Evolutionary conservation across 2,329 filamentous ascomycete genomes (phyloP).

Genomic region (Hymenoscyphus fraxineus): DNA sequence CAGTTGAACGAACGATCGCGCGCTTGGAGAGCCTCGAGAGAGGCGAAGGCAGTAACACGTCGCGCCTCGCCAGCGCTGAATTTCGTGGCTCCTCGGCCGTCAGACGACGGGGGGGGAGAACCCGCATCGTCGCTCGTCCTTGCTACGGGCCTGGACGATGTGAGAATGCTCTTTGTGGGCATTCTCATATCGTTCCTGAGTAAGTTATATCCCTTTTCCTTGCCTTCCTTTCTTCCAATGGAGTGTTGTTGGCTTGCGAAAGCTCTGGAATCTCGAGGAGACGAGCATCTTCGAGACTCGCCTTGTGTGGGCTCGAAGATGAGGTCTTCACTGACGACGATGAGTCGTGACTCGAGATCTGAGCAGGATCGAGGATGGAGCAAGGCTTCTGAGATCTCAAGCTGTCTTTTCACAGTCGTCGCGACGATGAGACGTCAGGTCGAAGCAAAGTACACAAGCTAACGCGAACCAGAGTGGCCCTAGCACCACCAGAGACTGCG

Average conservation of each 20-base stretch:
- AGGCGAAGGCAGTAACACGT: neutral
- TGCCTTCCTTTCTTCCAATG: neutral
- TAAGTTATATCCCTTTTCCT: neutral
- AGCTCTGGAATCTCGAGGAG: neutral
- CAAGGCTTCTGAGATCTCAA: neutral
- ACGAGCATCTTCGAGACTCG: neutral
- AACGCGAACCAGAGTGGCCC: neutral
- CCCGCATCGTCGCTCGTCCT: neutral
- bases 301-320: neutral
- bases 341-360: neutral
- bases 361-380: neutral
- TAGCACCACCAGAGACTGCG: neutral
- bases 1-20: no score
- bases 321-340: neutral
- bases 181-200: neutral
- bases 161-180: neutral
- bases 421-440: neutral
- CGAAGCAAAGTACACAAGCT: neutral
- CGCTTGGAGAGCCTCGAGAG: no score
- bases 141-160: neutral
- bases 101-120: neutral
- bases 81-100: neutral
- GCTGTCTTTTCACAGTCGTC: neutral
- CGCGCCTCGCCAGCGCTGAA: neutral
- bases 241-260: neutral